phyloP scores from a whole-genome alignment of 805 yeast species.

The Candida pini region DNA sequence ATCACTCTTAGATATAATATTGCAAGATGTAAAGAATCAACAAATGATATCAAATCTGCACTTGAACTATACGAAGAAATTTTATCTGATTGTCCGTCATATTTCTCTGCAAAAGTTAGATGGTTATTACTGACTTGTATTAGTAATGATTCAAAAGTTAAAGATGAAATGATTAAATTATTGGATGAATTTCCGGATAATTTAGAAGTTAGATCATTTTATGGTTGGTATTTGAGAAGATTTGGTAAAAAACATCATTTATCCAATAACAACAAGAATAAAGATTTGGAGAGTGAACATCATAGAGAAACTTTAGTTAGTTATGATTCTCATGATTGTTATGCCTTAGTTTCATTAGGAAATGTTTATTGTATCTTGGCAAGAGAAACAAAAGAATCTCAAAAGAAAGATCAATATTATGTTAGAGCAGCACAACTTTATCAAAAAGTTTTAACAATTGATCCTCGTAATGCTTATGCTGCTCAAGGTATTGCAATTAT shows the following conservation, averaged over 20 bases:
- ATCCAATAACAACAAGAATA: slow-evolving; percentile 38
- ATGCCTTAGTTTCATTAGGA: slow-evolving; percentile 85
- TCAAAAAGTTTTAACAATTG: slow-evolving; percentile 81
- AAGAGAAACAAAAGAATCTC: slow-evolving; percentile 59
- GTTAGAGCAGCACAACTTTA: slow-evolving; percentile 88
- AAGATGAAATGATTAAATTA: slow-evolving; percentile 48
- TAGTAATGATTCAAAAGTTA: slow-evolving; percentile 43
- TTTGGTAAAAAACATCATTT: slow-evolving; percentile 48
- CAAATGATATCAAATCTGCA: slow-evolving; percentile 25
- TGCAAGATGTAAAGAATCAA: slow-evolving; percentile 57
- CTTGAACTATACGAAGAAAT: slow-evolving; percentile 46
- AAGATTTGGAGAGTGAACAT: slow-evolving; percentile 65
- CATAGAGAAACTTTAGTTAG: slow-evolving; percentile 81
- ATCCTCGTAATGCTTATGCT: slow-evolving; percentile 84
- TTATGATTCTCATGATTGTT: slow-evolving; percentile 80
- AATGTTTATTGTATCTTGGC: slow-evolving; percentile 82
- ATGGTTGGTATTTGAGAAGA: slow-evolving; percentile 79
- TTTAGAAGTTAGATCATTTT: slow-evolving; percentile 82
- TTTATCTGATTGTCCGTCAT: slow-evolving; percentile 57
- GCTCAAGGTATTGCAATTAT: slow-evolving; percentile 97
- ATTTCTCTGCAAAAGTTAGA: slow-evolving; percentile 72
- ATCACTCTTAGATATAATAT: slow-evolving; percentile 61
- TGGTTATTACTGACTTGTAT: slow-evolving; percentile 55
- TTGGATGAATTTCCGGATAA: slow-evolving; percentile 51
- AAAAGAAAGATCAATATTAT: slow-evolving; percentile 66